Percentiles rank a stretch among this genome's conserved stretches.
These are phyloP conservation scores for Fusarium sp. DNA, from an alignment of 2,329 filamentous ascomycete genomes.

Conservation along the genomic window DNA sequence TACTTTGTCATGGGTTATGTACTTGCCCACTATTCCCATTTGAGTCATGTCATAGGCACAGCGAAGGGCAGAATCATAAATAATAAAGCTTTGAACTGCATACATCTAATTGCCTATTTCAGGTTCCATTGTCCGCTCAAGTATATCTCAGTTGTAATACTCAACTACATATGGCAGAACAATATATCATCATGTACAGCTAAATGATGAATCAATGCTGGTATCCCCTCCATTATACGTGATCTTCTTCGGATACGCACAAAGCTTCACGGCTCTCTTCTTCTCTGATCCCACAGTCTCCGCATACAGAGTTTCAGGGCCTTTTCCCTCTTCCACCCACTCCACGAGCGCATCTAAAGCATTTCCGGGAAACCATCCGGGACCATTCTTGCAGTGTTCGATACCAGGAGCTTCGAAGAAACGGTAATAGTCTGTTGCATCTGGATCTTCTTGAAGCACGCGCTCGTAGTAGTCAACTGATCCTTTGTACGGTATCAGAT, in stretches of 20 bases:
- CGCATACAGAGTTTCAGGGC: conserved; percentile 26
- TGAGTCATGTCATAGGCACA: too few relatives aligned
- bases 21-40: too few relatives aligned
- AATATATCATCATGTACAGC: not conserved
- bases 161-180: too few relatives aligned
- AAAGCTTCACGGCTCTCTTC: conserved; percentile 8
- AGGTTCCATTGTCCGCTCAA: too few relatives aligned
- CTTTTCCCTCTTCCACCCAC: conserved; percentile 32
- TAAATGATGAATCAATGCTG: conserved; percentile 13
- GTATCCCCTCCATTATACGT: conserved; percentile 8
- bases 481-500: conserved; percentile 20
- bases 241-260: conserved; percentile 25
- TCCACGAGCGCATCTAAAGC: conserved; percentile 15
- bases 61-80: too few relatives aligned
- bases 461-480: conserved; percentile 31
- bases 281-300: conserved; percentile 3
- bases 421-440: conserved; percentile 24
- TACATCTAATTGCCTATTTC: too few relatives aligned
- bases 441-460: not conserved
- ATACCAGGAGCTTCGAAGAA: conserved; percentile 36
- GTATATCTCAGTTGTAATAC: too few relatives aligned
- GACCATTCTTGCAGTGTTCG: conserved; percentile 16
- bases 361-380: conserved; percentile 20
- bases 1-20: too few relatives aligned
- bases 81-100: too few relatives aligned